A percentile compares a stretch with the other conserved stretches of the same genome.
These are phyloP conservation scores for Neonectria coccinea DNA, from an alignment of 2,329 filamentous ascomycete species.

Conservation along the genomic window DNA sequence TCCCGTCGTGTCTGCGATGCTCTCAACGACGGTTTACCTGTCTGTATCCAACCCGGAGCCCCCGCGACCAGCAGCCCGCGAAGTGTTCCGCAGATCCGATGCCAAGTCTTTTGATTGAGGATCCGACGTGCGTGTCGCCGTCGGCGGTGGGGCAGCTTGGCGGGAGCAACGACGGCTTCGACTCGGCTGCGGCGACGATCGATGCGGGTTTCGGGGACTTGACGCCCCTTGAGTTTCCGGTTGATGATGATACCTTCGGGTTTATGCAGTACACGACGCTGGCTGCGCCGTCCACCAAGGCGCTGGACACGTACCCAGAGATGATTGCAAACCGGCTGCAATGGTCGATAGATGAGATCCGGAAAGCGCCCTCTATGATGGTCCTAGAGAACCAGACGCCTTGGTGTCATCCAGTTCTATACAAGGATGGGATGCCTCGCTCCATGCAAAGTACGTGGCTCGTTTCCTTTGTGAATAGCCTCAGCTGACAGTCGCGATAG, in stretches of 20 bases:
- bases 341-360: conserved; percentile 64
- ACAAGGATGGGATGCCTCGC: conserved; percentile 62
- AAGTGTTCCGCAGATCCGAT: conserved; percentile 24
- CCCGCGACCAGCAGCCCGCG: conserved; percentile 6
- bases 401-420: conserved; percentile 66
- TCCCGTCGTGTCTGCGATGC: conserved; percentile 66
- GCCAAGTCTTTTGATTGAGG: conserved; percentile 22
- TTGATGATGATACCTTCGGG: conserved; percentile 35
- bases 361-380: conserved; percentile 61
- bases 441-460: conserved; percentile 59
- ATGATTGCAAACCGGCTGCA: conserved; percentile 50
- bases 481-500: conserved; percentile 47
- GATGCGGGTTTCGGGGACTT: conserved; percentile 30
- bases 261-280: conserved; percentile 41
- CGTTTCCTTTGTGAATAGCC: not conserved
- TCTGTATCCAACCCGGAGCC: conserved; percentile 54
- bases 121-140: conserved; percentile 21
- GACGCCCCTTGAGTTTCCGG: conserved; percentile 26
- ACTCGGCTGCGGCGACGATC: conserved; percentile 31
- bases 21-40: conserved; percentile 60
- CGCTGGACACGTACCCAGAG: conserved; percentile 40
- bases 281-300: conserved; percentile 38
- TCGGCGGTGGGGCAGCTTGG: conserved; percentile 12
- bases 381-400: conserved; percentile 62
- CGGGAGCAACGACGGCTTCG: conserved; percentile 31